Conservation (phyloP, 2,329 filamentous ascomycete genomes). For the Alternaria novae-zelandiae region DNA sequence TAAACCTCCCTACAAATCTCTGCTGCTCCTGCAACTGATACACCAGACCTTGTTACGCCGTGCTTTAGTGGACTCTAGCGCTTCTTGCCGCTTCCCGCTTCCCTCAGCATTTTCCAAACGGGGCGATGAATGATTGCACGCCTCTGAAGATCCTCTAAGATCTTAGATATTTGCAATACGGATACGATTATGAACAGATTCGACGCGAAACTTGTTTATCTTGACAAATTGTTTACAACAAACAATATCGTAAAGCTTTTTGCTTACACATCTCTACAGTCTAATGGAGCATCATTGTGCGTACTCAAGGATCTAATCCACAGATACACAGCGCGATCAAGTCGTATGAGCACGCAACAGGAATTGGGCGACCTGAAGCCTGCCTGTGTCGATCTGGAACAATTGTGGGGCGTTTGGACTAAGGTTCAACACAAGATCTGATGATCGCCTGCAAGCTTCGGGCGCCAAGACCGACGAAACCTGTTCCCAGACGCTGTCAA, state of each 20-base stretch:
- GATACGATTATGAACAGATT: background rate
- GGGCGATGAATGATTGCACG: background rate
- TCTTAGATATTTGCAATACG: background rate
- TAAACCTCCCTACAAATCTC: background rate
- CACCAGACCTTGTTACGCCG: background rate
- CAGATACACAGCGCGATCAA: background rate
- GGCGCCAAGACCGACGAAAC: slow-evolving; percentile 43
- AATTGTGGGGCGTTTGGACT: slow-evolving; percentile 11
- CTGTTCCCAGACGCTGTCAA: slow-evolving; percentile 38
- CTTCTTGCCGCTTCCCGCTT: background rate
- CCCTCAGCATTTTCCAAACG: background rate
- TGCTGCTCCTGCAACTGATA: background rate
- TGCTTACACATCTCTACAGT: background rate
- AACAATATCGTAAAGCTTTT: background rate
- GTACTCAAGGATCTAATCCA: background rate
- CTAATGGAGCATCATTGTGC: background rate
- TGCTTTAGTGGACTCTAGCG: background rate
- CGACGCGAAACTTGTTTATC: background rate
- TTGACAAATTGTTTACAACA: background rate
- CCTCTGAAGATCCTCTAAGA: background rate
- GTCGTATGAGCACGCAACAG: background rate
- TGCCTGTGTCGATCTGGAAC: background rate
- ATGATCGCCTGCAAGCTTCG: slow-evolving; percentile 32
- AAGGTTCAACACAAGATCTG: slow-evolving; percentile 26
- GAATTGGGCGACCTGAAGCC: background rate